Evolutionary conservation across 305 asterid species (phyloP).

Genomic region (Ilex paraguariensis): DNA sequence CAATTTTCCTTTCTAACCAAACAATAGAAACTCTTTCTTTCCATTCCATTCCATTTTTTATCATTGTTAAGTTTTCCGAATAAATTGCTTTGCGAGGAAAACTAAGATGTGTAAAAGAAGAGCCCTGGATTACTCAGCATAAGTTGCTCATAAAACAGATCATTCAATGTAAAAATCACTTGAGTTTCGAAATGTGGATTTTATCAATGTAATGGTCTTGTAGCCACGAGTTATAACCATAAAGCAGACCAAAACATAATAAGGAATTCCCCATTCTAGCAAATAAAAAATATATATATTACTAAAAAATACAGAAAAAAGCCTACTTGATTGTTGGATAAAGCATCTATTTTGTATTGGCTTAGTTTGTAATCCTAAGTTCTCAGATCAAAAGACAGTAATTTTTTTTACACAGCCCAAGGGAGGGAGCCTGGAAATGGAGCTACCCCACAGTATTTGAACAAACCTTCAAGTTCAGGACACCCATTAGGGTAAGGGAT

Average conservation of each 20-base stretch:
- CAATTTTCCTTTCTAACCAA: no score
- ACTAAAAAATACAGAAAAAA: no score
- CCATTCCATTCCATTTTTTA: no score
- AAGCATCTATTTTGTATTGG: background rate
- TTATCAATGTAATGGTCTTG: background rate
- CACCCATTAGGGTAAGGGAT: conserved; percentile 95
- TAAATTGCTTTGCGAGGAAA: no score
- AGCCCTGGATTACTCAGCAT: no score
- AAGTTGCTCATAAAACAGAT: no score
- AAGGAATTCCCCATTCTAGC: no score
- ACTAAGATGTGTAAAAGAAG: no score
- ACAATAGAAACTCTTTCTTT: no score
- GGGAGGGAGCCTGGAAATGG: conserved; percentile 74
- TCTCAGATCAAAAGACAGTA: background rate
- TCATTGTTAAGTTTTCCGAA: no score
- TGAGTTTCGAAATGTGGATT: background rate
- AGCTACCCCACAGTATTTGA: conserved; percentile 67
- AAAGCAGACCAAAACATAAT: background rate
- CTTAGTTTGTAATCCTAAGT: background rate
- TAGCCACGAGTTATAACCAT: background rate
- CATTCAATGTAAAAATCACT: no score
- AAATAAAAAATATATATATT: no score
- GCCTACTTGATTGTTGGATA: background rate
- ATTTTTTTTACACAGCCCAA: conserved; percentile 38
- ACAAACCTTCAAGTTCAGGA: conserved; percentile 81